A percentile compares a stretch with the other conserved stretches of the same genome.
These are phyloP conservation scores for Aspergillus versicolor DNA, from an alignment of 2,329 filamentous ascomycete genomes.

Conservation along the genomic window DNA sequence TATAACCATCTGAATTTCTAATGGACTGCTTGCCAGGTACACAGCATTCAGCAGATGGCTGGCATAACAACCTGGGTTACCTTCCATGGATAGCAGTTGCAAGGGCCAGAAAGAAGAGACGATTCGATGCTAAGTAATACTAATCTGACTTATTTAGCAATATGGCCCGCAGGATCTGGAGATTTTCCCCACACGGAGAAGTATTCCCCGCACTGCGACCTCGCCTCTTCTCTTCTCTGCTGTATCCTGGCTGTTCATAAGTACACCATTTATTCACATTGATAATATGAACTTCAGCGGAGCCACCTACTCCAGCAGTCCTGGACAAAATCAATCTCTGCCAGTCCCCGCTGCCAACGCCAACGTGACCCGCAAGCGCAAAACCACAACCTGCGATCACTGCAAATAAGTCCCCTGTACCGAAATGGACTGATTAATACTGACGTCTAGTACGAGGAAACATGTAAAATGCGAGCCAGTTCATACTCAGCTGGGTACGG, in stretches of 20 bases:
- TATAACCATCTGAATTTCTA: no score
- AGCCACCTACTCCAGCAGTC: neutral
- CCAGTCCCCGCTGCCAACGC: neutral
- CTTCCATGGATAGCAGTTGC: no score
- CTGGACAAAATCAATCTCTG: neutral
- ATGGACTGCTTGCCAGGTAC: no score
- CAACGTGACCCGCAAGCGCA: conserved; percentile 2
- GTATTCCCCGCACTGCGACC: neutral
- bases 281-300: neutral
- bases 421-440: neutral
- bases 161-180: neutral
- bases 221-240: no score
- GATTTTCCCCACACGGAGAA: neutral
- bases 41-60: no score
- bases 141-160: neutral
- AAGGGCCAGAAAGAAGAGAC: neutral
- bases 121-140: neutral
- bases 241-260: no score
- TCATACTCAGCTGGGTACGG: no score
- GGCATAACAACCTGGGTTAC: no score
- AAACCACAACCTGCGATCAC: neutral
- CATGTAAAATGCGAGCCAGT: neutral
- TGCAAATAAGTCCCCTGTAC: conserved; percentile 1
- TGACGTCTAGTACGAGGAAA: neutral
- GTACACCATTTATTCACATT: no score